Evolutionary conservation across 208 protist genomes (phyloP).

Genomic region (Trichomonas tenax): DNA sequence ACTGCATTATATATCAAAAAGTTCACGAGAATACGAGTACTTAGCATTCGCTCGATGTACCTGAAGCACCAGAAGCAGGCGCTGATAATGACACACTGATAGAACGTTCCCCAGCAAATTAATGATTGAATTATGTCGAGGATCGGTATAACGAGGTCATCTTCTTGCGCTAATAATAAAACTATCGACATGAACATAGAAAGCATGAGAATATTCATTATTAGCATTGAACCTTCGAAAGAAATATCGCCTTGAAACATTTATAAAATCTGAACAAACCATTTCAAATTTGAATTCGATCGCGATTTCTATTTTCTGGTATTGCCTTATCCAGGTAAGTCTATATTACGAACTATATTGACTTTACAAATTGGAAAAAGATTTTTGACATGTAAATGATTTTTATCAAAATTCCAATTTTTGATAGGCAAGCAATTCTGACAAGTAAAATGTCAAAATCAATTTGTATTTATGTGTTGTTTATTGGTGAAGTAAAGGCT

Average conservation of each 20-base stretch:
- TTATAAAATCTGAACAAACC: too few relatives aligned
- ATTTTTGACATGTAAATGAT: too few relatives aligned
- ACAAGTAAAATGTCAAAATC: too few relatives aligned
- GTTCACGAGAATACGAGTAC: not conserved
- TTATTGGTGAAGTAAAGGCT: too few relatives aligned
- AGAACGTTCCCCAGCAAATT: not conserved
- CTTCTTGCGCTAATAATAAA: not conserved
- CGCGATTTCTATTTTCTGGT: too few relatives aligned
- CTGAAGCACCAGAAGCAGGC: not conserved
- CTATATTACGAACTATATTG: too few relatives aligned
- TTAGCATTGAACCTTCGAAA: not conserved
- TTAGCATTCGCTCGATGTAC: not conserved
- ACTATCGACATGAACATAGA: not conserved
- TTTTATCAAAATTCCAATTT: too few relatives aligned
- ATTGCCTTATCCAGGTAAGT: too few relatives aligned
- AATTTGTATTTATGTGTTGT: too few relatives aligned
- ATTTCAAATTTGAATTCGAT: too few relatives aligned
- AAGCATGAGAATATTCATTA: not conserved
- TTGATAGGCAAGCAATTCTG: too few relatives aligned
- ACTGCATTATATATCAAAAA: not conserved
- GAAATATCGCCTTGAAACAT: not conserved
- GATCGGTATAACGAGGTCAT: not conserved
- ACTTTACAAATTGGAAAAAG: too few relatives aligned
- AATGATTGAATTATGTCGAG: not conserved
- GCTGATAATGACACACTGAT: not conserved